Evolutionary conservation across 495 filamentous ascomycete species (phyloP), one percentile per base, ranked within the genome.

Genomic region (Penicillium subrubescens): DNA sequence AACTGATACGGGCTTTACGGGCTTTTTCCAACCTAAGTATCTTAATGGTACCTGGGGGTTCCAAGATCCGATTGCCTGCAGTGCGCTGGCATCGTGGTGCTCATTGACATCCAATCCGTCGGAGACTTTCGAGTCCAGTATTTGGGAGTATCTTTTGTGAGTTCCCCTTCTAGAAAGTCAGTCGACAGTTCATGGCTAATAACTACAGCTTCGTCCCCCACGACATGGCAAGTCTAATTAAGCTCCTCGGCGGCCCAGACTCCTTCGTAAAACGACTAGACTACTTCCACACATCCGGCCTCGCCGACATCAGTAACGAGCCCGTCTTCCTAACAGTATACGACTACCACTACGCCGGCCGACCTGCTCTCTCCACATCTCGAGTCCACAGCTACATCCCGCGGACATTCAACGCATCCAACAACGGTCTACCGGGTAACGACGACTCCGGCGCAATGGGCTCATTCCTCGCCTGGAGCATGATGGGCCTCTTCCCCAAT

Each of bases 271-370:
- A 79, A 21, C 86, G 89, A 1, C 82, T 93, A 0, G 76, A 87
- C 72, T 92, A 87, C 77, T 80, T 91, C 27, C 89, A 92, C 71
- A 83, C 87, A 60, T 84, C 86, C 5, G 79, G 79, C 0, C 82
- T 92, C 0, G 86, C 87, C 31, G 88, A 91, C 64, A 88, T 92
- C 46, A 86, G 89, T 21, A 90, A 93, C 68, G 90, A 93, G 62
- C 89, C 87, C 8, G 81, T 89, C 1, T 91, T 92, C 72, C 73
- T 92, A 3, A 89, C 87, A 0, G 86, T 90, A 0, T 91, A 85
- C 67, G 86, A 90, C 68, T 91, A 89, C 60, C 89, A 91, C 73
- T 92, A 91, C 65, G 88, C 86, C 3, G 89, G 88, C 5, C 82
- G 89, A 0, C 90, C 89, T 0, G 88, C 73, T 0, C 78, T 91